Percentiles rank a stretch among this genome's conserved stretches.
Evolutionary conservation across 2,329 filamentous ascomycete species (phyloP).

Genomic region (Stagonosporopsis vannaccii): DNA sequence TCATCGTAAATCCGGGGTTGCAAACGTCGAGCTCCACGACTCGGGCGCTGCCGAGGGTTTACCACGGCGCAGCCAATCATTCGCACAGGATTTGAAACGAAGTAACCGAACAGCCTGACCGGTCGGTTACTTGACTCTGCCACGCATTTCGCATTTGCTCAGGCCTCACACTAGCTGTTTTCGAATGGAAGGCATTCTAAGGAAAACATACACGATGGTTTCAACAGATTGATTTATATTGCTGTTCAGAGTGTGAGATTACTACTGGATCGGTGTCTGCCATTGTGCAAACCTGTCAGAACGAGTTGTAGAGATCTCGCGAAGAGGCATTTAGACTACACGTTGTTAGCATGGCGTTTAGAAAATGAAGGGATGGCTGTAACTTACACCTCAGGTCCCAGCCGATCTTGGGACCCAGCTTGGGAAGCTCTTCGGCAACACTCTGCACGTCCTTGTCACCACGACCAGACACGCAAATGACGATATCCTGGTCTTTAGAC

Average conservation of each 20-base stretch:
- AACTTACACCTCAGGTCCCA: constrained; percentile 66
- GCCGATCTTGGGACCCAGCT: constrained; percentile 84
- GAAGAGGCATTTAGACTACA: constrained; percentile 30
- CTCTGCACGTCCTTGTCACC: constrained; percentile 99
- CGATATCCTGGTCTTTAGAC: constrained; percentile 85
- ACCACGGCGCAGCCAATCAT: constrained; percentile 13
- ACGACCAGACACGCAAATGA: constrained; percentile 90
- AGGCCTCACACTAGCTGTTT: neutral
- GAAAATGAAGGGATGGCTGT: neutral
- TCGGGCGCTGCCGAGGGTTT: constrained; percentile 13
- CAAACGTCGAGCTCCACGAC: constrained; percentile 11
- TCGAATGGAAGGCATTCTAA: neutral
- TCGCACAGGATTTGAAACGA: constrained; percentile 4
- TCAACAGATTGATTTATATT: neutral
- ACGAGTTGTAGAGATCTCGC: neutral
- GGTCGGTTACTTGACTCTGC: constrained; percentile 2
- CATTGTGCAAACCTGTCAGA: neutral
- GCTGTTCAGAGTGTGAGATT: neutral
- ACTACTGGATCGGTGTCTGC: neutral
- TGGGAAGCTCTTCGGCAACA: constrained; percentile 92
- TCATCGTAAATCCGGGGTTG: neutral
- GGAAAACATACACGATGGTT: neutral
- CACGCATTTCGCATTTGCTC: neutral
- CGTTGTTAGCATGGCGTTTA: constrained; percentile 26
- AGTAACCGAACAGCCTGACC: constrained; percentile 15